Evolutionary conservation across 495 filamentous ascomycete species (phyloP), one percentile per base, ranked within the genome.

Genomic region (Penicillium atrosanguineum): DNA sequence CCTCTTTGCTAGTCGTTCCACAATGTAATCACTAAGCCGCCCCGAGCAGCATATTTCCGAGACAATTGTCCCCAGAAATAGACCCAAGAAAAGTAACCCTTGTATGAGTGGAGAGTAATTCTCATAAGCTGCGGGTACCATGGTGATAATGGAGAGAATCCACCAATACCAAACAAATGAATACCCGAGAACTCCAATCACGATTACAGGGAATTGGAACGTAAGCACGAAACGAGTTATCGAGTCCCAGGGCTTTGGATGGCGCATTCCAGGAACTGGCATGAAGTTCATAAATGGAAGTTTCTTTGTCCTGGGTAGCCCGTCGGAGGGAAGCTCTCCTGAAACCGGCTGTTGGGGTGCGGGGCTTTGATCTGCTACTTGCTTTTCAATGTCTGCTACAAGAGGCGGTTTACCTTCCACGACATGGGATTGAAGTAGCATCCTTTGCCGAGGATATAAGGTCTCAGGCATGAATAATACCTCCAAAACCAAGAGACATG

Each of bases 131-230:
- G 73, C 70, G 0, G 83, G 83, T 7, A 84, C 66, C 69, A 82
- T 74, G 4, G 83, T 85, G 20, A 86, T 79, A 11, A 86, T 69
- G 0, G 79, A 82, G 7, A 85, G 56, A 11, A 87, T 64, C 82
- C 81, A 86, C 83, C 83, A 85, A 63, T 86, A 85, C 79, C 79
- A 84, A 4, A 71, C 59, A 55, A 85, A 85, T 47, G 68, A 76
- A 64, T 81, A 87, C 18, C 74, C 69, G 15, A 80, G 47, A 1
- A 85, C 70, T 6, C 71, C 53, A 20, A 83, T 64, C 0, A 69
- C 61, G 0, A 84, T 69, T 7, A 71, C 71, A 0, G 74, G 74
- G 54, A 71, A 78, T 43, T 68, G 70, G 53, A 76, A 83, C 1
- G 77, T 79, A 56, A 72, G 68, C 26, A 70, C 31, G 55, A 84